These are phyloP conservation scores for Clarireedia sp. DNA, from an alignment of 2,329 filamentous ascomycete species.

Conservation along the genomic window DNA sequence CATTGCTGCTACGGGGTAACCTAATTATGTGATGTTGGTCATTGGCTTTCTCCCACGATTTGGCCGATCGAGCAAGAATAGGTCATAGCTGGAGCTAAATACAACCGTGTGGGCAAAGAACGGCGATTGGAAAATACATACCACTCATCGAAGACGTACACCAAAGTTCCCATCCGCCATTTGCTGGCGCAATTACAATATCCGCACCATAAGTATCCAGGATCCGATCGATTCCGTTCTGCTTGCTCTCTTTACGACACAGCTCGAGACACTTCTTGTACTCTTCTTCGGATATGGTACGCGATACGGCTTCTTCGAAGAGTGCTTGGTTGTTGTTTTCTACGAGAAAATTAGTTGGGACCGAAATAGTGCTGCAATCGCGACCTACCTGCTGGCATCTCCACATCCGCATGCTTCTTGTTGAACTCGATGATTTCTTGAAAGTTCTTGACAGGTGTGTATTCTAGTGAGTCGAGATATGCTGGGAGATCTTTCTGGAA, in stretches of 20 bases:
- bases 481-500: not conserved
- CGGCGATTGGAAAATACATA: not conserved
- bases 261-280: not conserved
- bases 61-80: too few species aligned
- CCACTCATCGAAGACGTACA: not conserved
- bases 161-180: not conserved
- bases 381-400: constrained; percentile 2
- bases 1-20: not conserved
- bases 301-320: not conserved
- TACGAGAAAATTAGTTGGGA: not conserved
- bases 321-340: not conserved
- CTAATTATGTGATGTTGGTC: not conserved
- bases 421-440: constrained; percentile 8
- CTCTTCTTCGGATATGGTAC: not conserved
- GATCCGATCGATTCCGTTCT: not conserved
- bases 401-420: not conserved
- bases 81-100: not conserved
- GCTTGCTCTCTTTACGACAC: not conserved
- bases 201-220: constrained; percentile 1
- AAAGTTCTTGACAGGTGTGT: not conserved
- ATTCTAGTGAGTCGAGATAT: constrained; percentile 2
- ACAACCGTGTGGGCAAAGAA: not conserved
- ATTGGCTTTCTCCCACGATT: too few species aligned
- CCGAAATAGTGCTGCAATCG: not conserved
- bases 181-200: constrained; percentile 4